These are phyloP conservation scores for Dactylonectria macrodidyma DNA, from an alignment of 2,329 filamentous ascomycete species.

Conservation along the genomic window DNA sequence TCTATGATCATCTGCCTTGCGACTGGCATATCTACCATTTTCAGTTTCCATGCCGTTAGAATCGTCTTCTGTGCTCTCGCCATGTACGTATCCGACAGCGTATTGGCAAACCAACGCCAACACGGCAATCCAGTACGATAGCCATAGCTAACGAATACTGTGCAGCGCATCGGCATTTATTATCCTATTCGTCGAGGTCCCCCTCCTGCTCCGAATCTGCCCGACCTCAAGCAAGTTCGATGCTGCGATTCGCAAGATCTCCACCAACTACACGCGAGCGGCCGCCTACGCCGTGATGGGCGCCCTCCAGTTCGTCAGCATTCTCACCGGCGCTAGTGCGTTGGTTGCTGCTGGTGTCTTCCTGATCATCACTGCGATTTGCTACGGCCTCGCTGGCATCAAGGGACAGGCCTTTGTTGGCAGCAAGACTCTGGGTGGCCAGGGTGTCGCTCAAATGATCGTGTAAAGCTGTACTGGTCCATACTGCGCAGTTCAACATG, in stretches of 20 bases:
- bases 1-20: slow-evolving; percentile 81
- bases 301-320: slow-evolving; percentile 86
- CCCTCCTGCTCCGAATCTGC: slow-evolving; percentile 96
- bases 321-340: slow-evolving; percentile 75
- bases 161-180: slow-evolving; percentile 77
- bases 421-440: slow-evolving; percentile 96
- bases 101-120: neutral
- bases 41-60: slow-evolving; percentile 65
- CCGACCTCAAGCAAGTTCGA: slow-evolving; percentile 94
- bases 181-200: slow-evolving; percentile 90
- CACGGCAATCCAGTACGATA: slow-evolving; percentile 45
- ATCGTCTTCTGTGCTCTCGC: slow-evolving; percentile 69
- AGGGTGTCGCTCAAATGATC: slow-evolving; percentile 98
- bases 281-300: slow-evolving; percentile 88
- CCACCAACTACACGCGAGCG: slow-evolving; percentile 97
- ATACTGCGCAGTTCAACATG: neutral
- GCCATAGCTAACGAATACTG: slow-evolving; percentile 29
- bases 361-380: slow-evolving; percentile 81
- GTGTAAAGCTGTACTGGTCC: slow-evolving; percentile 68
- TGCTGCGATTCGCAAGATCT: slow-evolving; percentile 88
- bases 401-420: slow-evolving; percentile 90
- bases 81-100: slow-evolving; percentile 60
- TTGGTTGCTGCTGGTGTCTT: slow-evolving; percentile 91
- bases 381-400: slow-evolving; percentile 85
- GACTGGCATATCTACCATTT: slow-evolving; percentile 78